Conservation (phyloP, 2,329 filamentous ascomycete species). For the Diaporthe vexans region DNA sequence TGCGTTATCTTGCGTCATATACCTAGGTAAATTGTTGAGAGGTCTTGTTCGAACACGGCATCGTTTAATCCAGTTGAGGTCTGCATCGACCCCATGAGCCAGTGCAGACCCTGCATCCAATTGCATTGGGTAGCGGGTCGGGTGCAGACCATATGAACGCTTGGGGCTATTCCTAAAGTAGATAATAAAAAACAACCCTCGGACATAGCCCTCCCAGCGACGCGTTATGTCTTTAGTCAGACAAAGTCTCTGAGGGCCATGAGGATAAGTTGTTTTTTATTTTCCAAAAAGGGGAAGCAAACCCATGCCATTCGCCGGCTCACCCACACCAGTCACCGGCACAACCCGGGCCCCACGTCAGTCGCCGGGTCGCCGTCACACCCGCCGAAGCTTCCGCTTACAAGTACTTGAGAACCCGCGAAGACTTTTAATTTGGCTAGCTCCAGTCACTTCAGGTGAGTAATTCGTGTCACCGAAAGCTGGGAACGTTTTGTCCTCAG, state of each 20-base stretch:
- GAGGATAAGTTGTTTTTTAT: not conserved
- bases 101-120: not conserved
- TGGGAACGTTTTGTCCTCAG: not conserved
- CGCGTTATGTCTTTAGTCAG: not conserved
- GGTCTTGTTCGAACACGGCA: not conserved
- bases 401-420: not conserved
- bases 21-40: not conserved
- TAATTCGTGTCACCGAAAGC: not conserved
- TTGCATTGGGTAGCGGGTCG: not conserved
- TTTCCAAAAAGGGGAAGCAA: not conserved
- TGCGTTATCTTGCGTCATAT: not conserved
- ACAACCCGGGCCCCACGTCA: not conserved
- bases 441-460: too few relatives aligned
- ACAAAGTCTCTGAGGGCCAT: not conserved
- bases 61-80: not conserved
- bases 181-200: slow-evolving; percentile 9
- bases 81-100: too few relatives aligned
- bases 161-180: not conserved
- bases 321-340: not conserved
- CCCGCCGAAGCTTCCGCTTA: not conserved
- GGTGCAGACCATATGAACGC: not conserved
- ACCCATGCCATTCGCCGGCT: not conserved
- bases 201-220: not conserved
- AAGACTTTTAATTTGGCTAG: not conserved
- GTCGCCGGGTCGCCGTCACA: not conserved